These are phyloP conservation scores for Thermomucor indicae-seudaticae DNA, from an alignment of 371 early-diverging fungal genomes.

Conservation along the genomic window DNA sequence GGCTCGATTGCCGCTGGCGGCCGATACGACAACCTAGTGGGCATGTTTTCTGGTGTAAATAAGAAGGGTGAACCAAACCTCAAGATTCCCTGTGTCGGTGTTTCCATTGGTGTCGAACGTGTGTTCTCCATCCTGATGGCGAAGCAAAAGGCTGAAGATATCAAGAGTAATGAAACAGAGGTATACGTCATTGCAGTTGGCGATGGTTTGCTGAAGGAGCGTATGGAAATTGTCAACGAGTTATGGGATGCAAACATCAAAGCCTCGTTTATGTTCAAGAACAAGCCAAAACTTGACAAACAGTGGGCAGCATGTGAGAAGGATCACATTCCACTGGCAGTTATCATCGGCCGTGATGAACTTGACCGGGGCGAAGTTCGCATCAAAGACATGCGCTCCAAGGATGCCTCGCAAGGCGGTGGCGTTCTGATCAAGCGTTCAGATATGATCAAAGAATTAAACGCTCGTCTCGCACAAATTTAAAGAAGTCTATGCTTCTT, in stretches of 20 bases:
- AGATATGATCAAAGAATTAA: conserved; percentile 66
- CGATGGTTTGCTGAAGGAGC: conserved; percentile 88
- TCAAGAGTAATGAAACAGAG: conserved; percentile 80
- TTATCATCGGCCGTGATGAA: conserved; percentile 89
- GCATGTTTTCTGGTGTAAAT: conserved; percentile 80
- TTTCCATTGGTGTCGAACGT: conserved; percentile 97
- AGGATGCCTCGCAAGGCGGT: conserved; percentile 56
- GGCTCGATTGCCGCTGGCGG: conserved; percentile 99
- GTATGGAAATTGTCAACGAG: conserved; percentile 81
- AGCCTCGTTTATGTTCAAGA: conserved; percentile 84
- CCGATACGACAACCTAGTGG: conserved; percentile 98
- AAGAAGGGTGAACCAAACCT: conserved; percentile 64
- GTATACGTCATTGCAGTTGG: conserved; percentile 90
- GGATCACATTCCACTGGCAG: conserved; percentile 84
- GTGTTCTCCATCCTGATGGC: conserved; percentile 87
- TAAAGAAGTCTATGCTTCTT: too few relatives aligned
- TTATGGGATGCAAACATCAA: conserved; percentile 90
- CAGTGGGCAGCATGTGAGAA: conserved; percentile 83
- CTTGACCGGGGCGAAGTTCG: conserved; percentile 72
- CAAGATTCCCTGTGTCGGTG: conserved; percentile 96
- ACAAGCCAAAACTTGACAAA: conserved; percentile 77
- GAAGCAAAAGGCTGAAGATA: conserved; percentile 49
- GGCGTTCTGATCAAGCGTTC: conserved; percentile 56
- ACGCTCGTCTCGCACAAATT: conserved; percentile 21
- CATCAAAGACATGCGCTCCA: conserved; percentile 82